A percentile compares a stretch with the other conserved stretches of the same genome.
Evolutionary conservation across 768 basidiomycete species (phyloP).

Genomic region (Boletus vermiculosoides): DNA sequence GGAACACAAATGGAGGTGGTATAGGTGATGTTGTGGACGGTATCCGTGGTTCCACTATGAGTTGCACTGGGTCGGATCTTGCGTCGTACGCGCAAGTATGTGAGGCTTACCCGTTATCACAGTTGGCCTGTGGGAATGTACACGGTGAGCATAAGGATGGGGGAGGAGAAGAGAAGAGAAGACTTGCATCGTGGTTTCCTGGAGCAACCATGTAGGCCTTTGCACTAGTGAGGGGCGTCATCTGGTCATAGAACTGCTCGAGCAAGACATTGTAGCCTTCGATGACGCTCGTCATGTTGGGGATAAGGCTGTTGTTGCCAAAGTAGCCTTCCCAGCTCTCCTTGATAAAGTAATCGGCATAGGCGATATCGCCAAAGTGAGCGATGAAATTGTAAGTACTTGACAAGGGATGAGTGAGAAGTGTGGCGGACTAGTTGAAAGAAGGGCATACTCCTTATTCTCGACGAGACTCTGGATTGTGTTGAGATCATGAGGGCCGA

Average conservation of each 20-base stretch:
- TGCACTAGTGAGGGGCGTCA: conserved; percentile 23
- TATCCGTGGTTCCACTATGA: conserved; percentile 24
- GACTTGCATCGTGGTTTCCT: conserved; percentile 28
- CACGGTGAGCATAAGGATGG: background rate
- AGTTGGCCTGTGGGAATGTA: conserved; percentile 21
- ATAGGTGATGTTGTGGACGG: conserved; percentile 25
- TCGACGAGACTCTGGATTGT: conserved; percentile 31
- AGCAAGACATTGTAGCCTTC: conserved; percentile 26
- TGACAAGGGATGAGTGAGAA: background rate
- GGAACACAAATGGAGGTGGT: conserved; percentile 27
- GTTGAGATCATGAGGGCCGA: conserved; percentile 28
- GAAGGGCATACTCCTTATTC: conserved; percentile 24
- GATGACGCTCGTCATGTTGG: conserved; percentile 24
- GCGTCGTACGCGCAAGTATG: background rate
- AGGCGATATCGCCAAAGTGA: conserved; percentile 28
- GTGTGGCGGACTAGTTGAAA: background rate
- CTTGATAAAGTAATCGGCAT: conserved; percentile 29
- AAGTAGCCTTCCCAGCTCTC: conserved; percentile 34
- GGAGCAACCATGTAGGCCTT: conserved; percentile 28
- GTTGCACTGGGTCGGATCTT: background rate
- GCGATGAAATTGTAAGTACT: conserved; percentile 29
- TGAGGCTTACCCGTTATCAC: conserved; percentile 27
- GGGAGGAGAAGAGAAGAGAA: background rate
- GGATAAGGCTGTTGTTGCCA: conserved; percentile 26
- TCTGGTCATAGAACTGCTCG: conserved; percentile 30